Evolutionary conservation across 805 yeast species (phyloP), one percentile per base, ranked within the genome.

Genomic region (Saccharomycodes ludwigii): DNA sequence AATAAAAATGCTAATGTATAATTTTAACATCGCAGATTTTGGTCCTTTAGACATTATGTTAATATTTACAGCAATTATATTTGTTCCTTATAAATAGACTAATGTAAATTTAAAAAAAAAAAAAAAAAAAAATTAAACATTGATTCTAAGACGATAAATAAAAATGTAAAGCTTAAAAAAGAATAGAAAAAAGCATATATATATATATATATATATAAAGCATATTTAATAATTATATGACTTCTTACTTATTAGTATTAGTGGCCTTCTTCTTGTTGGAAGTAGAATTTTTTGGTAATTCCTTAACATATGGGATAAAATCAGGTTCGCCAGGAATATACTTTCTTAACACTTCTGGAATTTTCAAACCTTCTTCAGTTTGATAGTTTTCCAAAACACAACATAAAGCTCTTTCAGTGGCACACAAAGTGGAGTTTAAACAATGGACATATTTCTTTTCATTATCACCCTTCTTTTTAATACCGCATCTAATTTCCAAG

Each of bases 261-360:
- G n/a, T n/a, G n/a, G n/a, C n/a, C 43, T 56, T 58, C 70, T 75
- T 76, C 58, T 68, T 67, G 58, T 68, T 71, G 32, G 94, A 81
- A 42, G 94, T 83, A 24, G 91, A 77, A 66, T 85, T 83, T 73
- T 86, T 86, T 60, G 95, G 95, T 50, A 88, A 71, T 54, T 84
- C 97, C 60, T 79, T 83, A 37, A 71, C 72, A 58, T 62, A 91
- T 32, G 96, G 97, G 48, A 91, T 64, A 61, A 91, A 91, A 57
- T 88, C 96, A 21, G 98, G 98, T 63, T 85, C 94, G 45, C 98
- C 98, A 36, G 98, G 98, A 51, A 91, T 83, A 68, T 79, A 91
- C 59, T 73, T 83, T 69, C 96, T 80, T 59, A 91, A 73, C 24
- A 86, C 97, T 63, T 86, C 94, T 40, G 98, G 98, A 40, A 91